Base-by-base conservation (phyloP, 345 rosid genomes). In the Angophora floribunda region DNA sequence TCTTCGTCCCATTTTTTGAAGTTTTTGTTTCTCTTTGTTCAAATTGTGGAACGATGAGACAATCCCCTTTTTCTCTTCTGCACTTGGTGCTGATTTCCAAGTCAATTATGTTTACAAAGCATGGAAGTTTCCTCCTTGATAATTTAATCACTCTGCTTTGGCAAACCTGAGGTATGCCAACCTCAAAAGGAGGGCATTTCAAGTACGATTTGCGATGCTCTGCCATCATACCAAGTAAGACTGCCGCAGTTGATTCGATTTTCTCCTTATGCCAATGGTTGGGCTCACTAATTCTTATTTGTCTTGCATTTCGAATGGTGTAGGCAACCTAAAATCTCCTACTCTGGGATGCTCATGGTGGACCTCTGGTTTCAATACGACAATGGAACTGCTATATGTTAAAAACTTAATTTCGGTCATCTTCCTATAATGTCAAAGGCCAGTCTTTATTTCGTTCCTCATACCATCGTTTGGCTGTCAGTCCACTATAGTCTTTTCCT, bases 371-470 rank as follows among this genome's bases (percentile, higher is more conserved):
- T 96, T 82, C 95, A 92, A 85, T 94, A 91, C 87, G 90, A 92
- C 50, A 92, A 91, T 57, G 92, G 91, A 59, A 90, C 79, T 5
- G 85, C 65, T 51, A 90, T 96, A 14, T 94, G 98, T 90, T 96
- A 96, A 26, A 94, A 88, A 55, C 57, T 90, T 88, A 93, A 91
- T 87, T 95, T 97, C 87, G 99, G 99, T 26, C 93, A 95, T 85
- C 89, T 96, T 52, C 99, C 99, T 32, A 91, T 97, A 87, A 97
- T 97, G 99, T 88, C 96, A 86, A 96, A 93, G 99, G 99, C 95
- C 17, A 28, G 91, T 91, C 26, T 85, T 90, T 85, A 57, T 28
- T n/a, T n/a, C n/a, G n/a, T n/a, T n/a, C n/a, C n/a, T n/a, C n/a
- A n/a, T n/a, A n/a, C n/a, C n/a, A n/a, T n/a, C n/a, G n/a, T n/a